phyloP scores from a whole-genome alignment of 1,284 basidiomycete genomes.

The Moniliella sp. region DNA sequence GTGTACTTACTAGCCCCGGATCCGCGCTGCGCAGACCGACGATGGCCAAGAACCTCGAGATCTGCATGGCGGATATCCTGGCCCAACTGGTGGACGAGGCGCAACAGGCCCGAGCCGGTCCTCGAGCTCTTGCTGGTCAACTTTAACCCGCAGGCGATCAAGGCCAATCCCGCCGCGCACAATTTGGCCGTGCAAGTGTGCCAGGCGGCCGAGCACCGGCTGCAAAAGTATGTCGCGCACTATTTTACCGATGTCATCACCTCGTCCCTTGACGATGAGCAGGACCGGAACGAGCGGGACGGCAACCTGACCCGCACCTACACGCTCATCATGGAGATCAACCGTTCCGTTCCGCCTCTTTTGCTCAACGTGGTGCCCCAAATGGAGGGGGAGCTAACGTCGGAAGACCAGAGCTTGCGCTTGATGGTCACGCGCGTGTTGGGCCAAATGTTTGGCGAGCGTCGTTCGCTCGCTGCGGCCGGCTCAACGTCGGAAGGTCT shows the following conservation, averaged over 20 bases:
- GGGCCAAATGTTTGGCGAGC: conserved; percentile 60
- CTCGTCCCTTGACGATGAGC: conserved; percentile 36
- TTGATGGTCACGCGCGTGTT: conserved; percentile 59
- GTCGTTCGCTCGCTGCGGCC: conserved; percentile 45
- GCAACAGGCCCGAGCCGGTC: conserved; percentile 50
- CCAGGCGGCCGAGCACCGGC: conserved; percentile 56
- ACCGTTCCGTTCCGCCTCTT: conserved; percentile 56
- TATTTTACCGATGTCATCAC: conserved; percentile 35
- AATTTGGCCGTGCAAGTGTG: conserved; percentile 72
- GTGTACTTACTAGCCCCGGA: neutral
- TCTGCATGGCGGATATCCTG: conserved; percentile 70
- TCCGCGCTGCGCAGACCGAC: conserved; percentile 4
- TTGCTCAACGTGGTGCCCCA: conserved; percentile 76
- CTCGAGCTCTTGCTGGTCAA: conserved; percentile 63
- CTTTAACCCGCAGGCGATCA: conserved; percentile 57
- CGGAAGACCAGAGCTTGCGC: conserved; percentile 53
- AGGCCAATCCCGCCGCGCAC: conserved; percentile 42
- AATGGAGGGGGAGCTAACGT: conserved; percentile 68
- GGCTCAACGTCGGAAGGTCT: conserved; percentile 40
- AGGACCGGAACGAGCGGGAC: conserved; percentile 14
- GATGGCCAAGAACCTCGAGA: conserved; percentile 57
- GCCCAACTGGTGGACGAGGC: conserved; percentile 71
- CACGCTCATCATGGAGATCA: conserved; percentile 61
- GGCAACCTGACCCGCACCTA: conserved; percentile 48
- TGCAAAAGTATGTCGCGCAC: conserved; percentile 64